Evolutionary conservation across 129 eudicot species (phyloP), one percentile per base, ranked within the genome.

Genomic region (Lonicera japonica): DNA sequence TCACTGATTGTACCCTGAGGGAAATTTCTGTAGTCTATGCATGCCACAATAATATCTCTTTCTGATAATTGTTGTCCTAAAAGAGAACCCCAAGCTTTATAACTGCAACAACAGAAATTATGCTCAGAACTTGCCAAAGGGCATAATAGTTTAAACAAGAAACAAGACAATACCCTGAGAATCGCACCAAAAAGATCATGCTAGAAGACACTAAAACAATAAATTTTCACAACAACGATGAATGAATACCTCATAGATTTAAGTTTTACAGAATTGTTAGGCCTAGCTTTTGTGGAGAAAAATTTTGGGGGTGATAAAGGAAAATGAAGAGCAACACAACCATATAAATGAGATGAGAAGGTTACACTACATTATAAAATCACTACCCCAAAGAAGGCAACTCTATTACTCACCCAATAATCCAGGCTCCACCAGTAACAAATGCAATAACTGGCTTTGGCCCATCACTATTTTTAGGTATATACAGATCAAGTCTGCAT

Each of bases 381-480:
- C 19, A 23, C 38, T 34, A 48, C 21, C 59, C 51, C 1, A 22
- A 22, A 60, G 48, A 11, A 23, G 41, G 57, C 40, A 15, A n/a
- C 16, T 24, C 21, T 0, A 59, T 18, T 13, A 71, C 95, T 70
- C 58, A 87, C 98, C 98, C 98, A 58, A 92, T 87, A 53, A 91
- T 87, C 98, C 98, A 91, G 65, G 98, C 98, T 60, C 98, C 98
- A 61, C 98, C 96, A 11, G 96, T 92, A 53, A 92, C 81, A 79
- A 85, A 83, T 73, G 95, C 96, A 70, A 87, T 81, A 14, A 92
- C 98, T 54, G 98, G 98, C 79, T 83, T 92, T 50, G 81, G 88
- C 21, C 81, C 76, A 55, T 78, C 62, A 14, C 55, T 69, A 61
- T 77, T 63, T 81, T 73, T 83, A 51, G 98, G 98, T 21, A 92